phyloP scores from a whole-genome alignment of 768 basidiomycete species.

The Lyophyllum shimeji region DNA sequence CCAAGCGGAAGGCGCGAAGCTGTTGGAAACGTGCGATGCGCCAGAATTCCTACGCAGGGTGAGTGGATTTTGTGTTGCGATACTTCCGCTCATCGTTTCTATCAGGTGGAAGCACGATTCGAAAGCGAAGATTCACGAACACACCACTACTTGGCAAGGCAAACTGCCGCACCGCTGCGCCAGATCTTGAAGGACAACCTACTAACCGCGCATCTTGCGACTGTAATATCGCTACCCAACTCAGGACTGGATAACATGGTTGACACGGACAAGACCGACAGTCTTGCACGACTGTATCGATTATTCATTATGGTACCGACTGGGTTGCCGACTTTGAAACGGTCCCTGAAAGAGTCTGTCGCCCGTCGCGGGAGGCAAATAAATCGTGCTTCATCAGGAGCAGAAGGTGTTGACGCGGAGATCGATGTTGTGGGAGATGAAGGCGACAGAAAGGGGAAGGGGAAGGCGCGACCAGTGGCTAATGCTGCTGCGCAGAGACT shows the following conservation, averaged over 20 bases:
- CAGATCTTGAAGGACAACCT: slow-evolving; percentile 78
- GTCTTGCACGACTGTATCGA: slow-evolving; percentile 76
- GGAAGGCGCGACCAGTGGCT: slow-evolving; percentile 43
- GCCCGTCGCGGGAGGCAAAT: slow-evolving; percentile 74
- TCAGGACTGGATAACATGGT: slow-evolving; percentile 90
- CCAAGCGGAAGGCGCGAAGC: slow-evolving; percentile 62
- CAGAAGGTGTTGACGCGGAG: slow-evolving; percentile 37
- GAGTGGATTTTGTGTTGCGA: slow-evolving; percentile 24
- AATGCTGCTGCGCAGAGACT: slow-evolving; percentile 47
- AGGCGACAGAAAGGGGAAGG: slow-evolving; percentile 44
- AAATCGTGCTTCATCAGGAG: slow-evolving; percentile 58
- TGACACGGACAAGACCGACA: slow-evolving; percentile 72
- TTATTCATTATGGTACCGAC: slow-evolving; percentile 67
- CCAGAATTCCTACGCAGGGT: slow-evolving; percentile 82
- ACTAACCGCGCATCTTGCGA: slow-evolving; percentile 72
- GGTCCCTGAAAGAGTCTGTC: slow-evolving; percentile 71
- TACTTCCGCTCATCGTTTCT: slow-evolving; percentile 14
- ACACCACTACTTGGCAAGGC: slow-evolving; percentile 80
- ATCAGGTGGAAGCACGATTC: slow-evolving; percentile 78
- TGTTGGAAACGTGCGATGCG: slow-evolving; percentile 76
- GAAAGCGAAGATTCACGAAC: slow-evolving; percentile 81
- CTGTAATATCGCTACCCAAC: slow-evolving; percentile 73
- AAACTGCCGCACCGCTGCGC: slow-evolving; percentile 67
- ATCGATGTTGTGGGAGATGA: slow-evolving; percentile 35
- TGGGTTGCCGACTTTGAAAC: slow-evolving; percentile 65